Percentiles rank a stretch among this genome's conserved stretches.
phyloP scores from a whole-genome alignment of 192 early-diverging fungal species.

The Coemansia sp. region DNA sequence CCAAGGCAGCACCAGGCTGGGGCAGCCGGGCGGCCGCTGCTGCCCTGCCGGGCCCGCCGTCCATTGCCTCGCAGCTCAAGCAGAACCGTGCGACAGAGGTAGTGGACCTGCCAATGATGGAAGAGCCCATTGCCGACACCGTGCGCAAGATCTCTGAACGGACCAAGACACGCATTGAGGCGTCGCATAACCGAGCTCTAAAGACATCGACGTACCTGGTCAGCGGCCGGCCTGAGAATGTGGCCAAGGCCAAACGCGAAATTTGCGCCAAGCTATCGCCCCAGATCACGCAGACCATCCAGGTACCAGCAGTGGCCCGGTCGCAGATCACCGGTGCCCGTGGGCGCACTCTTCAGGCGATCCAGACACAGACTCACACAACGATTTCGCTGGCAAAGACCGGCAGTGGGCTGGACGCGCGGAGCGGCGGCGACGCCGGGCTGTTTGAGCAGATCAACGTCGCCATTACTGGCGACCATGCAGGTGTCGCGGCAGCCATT shows the following conservation, averaged over 20 bases:
- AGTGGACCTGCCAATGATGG: constrained; percentile 44
- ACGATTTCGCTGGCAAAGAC: constrained; percentile 61
- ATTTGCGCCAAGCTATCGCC: constrained; percentile 64
- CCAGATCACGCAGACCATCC: constrained; percentile 55
- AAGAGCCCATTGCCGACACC: constrained; percentile 47
- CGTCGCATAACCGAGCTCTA: constrained; percentile 66
- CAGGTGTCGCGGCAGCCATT: constrained; percentile 76
- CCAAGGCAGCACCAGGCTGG: constrained; percentile 47
- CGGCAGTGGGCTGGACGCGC: constrained; percentile 1
- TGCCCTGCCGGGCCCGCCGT: constrained; percentile 21
- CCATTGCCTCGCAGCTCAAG: constrained; percentile 27
- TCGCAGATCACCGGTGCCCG: constrained; percentile 78
- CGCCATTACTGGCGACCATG: constrained; percentile 76
- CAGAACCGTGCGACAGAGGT: constrained; percentile 53
- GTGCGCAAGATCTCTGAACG: constrained; percentile 58
- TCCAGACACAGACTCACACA: constrained; percentile 70
- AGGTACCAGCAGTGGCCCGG: constrained; percentile 74
- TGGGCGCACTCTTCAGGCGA: constrained; percentile 69
- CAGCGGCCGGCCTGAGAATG: constrained; percentile 71
- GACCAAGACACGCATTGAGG: constrained; percentile 75
- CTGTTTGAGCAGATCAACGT: constrained; percentile 53
- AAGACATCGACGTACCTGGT: constrained; percentile 77
- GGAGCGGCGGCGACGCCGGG: constrained; percentile 52
- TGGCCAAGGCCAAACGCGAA: constrained; percentile 73
- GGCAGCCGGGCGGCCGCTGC: constrained; percentile 35